Conservation (phyloP, 1,284 basidiomycete species). For the Ceratobasidium sp. region DNA sequence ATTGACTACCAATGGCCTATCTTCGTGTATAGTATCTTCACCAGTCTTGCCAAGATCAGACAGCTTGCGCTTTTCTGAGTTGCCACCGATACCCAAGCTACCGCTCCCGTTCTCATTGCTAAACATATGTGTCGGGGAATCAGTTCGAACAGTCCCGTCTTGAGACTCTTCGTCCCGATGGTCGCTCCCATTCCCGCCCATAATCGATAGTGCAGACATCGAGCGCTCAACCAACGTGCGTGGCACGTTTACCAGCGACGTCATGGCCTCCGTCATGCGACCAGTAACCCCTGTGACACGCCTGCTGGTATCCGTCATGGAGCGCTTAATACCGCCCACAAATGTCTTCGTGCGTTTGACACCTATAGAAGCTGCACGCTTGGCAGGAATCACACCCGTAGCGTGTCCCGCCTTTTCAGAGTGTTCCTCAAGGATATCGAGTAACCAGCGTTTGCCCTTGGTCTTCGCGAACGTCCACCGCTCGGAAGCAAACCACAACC, state of each 20-base stretch:
- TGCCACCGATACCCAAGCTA: conserved; percentile 1
- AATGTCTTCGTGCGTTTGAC: background rate
- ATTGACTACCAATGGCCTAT: conserved; percentile 10
- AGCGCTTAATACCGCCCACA: conserved; percentile 11
- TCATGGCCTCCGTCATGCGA: conserved; percentile 11
- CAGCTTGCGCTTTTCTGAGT: conserved; percentile 19
- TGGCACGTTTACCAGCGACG: background rate
- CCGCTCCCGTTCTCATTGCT: conserved; percentile 15
- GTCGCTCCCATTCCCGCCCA: background rate
- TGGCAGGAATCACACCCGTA: background rate
- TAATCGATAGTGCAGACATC: background rate
- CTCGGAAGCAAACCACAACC: conserved; percentile 43
- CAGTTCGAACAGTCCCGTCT: conserved; percentile 11
- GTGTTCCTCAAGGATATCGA: conserved; percentile 33
- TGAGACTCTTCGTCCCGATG: conserved; percentile 15
- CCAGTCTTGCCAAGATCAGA: conserved; percentile 21
- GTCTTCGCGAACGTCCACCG: conserved; percentile 39
- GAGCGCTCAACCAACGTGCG: background rate
- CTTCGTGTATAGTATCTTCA: conserved; percentile 7
- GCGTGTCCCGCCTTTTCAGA: background rate
- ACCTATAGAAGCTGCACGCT: background rate
- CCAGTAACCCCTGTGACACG: conserved; percentile 13
- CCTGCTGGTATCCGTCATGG: conserved; percentile 6
- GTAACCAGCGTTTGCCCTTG: conserved; percentile 39
- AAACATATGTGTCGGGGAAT: conserved; percentile 24